phyloP scores from a whole-genome alignment of 2,329 filamentous ascomycete species.

The Bertia moriformis region DNA sequence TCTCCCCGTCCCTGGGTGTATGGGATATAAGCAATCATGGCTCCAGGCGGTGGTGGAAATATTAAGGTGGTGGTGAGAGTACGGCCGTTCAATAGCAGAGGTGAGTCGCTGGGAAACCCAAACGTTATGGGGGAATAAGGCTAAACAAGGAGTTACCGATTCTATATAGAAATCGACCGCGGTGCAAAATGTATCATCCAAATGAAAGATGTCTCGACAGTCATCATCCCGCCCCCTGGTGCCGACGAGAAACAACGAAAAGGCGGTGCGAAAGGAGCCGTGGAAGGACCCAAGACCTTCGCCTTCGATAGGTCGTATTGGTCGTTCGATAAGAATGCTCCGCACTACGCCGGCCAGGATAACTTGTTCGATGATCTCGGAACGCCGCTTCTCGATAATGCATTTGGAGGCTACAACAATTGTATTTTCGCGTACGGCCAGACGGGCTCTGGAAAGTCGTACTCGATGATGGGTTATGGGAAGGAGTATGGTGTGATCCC shows the following conservation, averaged over 20 bases:
- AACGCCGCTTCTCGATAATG: constrained; percentile 84
- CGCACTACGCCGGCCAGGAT: constrained; percentile 76
- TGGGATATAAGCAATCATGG: constrained; percentile 28
- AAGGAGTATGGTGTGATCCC: constrained; percentile 92
- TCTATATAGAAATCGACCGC: constrained; percentile 63
- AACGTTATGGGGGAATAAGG: too few species aligned
- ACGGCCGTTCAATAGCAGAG: constrained; percentile 89
- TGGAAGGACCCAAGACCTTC: constrained; percentile 66
- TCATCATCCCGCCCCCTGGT: constrained; percentile 61
- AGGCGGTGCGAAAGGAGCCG: constrained; percentile 51
- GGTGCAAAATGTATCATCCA: constrained; percentile 91
- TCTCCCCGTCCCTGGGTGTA: background rate
- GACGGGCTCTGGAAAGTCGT: constrained; percentile 95
- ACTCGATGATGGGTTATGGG: constrained; percentile 99
- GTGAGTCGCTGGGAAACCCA: constrained; percentile 27
- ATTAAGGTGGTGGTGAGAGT: constrained; percentile 99
- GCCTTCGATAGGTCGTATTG: constrained; percentile 96
- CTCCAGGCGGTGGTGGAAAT: constrained; percentile 70
- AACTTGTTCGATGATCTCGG: constrained; percentile 80
- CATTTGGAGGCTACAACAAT: constrained; percentile 97
- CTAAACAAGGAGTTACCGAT: background rate
- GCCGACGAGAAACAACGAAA: constrained; percentile 17
- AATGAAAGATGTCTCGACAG: constrained; percentile 86
- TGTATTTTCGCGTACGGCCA: constrained; percentile 99
- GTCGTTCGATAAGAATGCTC: constrained; percentile 71